Percentiles rank a stretch among this genome's conserved stretches.
Evolutionary conservation across 78 protist species (phyloP).

Genomic region (Dictyostelium brefeldianum): DNA sequence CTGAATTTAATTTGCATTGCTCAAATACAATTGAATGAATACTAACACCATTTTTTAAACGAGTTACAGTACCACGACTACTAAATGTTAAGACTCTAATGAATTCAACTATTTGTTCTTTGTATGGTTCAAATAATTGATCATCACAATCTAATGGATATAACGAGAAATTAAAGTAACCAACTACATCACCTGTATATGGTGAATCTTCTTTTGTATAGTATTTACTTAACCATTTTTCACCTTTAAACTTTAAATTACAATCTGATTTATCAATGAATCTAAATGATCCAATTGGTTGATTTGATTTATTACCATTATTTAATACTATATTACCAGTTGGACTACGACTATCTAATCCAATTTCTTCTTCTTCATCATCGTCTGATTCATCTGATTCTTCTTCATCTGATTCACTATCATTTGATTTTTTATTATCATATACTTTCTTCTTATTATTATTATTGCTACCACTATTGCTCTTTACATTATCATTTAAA

Average conservation of each 20-base stretch:
- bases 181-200: conserved; percentile 54
- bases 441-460: neutral
- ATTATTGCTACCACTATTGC: neutral
- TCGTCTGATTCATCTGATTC: neutral
- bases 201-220: neutral
- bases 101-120: conserved; percentile 9
- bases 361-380: neutral
- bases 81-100: conserved; percentile 35
- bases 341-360: neutral
- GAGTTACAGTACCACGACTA: conserved; percentile 38
- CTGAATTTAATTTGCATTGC: conserved; percentile 22
- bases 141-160: conserved; percentile 16
- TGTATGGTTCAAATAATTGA: neutral
- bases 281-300: conserved; percentile 42
- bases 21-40: conserved; percentile 9
- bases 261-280: conserved; percentile 43
- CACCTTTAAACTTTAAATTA: neutral
- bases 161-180: conserved; percentile 63
- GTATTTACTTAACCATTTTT: conserved; percentile 4
- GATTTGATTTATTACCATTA: neutral
- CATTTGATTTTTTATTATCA: neutral
- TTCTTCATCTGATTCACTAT: neutral
- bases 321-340: conserved; percentile 19
- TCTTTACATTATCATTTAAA: neutral
- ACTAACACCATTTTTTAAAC: neutral